phyloP scores from a whole-genome alignment of 371 early-diverging fungal genomes.

The Syncephalastrum contaminatum region DNA sequence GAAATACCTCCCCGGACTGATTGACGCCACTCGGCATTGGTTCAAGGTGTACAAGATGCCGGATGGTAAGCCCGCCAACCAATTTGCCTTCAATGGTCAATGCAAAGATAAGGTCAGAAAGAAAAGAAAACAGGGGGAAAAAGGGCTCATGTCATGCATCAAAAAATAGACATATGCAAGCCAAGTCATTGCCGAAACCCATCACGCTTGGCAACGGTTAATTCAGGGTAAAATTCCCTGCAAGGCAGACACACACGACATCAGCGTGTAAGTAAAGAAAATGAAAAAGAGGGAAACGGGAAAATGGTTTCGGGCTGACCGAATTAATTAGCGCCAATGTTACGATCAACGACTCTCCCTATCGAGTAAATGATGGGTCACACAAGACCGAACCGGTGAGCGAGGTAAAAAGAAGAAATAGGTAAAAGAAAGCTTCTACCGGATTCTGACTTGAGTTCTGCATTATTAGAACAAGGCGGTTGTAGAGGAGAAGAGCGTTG shows the following conservation, averaged over 20 bases:
- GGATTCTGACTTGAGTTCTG: too few relatives aligned
- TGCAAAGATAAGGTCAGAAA: conserved; percentile 69
- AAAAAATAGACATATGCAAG: conserved; percentile 45
- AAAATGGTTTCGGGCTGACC: neutral
- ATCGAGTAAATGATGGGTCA: conserved; percentile 18
- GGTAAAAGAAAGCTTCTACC: neutral
- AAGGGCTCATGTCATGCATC: conserved; percentile 4
- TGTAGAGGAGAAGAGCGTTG: too few relatives aligned
- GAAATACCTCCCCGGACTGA: conserved; percentile 90
- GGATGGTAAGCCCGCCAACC: conserved; percentile 98
- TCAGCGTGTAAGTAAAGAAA: conserved; percentile 18
- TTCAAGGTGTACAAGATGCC: conserved; percentile 99
- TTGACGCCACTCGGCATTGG: conserved; percentile 97
- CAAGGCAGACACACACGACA: conserved; percentile 37
- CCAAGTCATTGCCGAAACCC: conserved; percentile 51
- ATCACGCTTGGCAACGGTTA: conserved; percentile 60
- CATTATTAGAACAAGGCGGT: too few relatives aligned
- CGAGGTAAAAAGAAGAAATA: conserved; percentile 6
- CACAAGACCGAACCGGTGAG: conserved; percentile 17
- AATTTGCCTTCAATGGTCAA: conserved; percentile 96
- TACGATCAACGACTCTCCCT: conserved; percentile 32
- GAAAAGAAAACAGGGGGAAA: neutral
- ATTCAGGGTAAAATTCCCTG: conserved; percentile 40
- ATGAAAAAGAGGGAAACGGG: neutral
- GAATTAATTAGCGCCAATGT: conserved; percentile 26